Evolutionary conservation across 805 yeast genomes (phyloP).

Genomic region (Priceomyces fermenticarens): DNA sequence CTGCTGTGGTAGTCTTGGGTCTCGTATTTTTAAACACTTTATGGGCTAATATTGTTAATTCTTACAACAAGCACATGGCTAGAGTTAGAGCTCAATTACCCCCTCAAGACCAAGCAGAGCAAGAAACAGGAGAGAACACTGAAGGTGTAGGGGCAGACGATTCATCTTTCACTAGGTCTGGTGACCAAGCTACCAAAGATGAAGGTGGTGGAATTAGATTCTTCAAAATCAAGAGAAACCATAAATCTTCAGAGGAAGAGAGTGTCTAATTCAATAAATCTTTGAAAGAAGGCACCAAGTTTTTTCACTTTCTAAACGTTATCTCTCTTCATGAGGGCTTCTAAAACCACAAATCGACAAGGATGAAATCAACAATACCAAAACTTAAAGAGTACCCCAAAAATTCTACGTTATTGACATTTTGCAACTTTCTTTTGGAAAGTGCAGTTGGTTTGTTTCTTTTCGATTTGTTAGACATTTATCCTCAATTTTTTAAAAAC

Average conservation of each 20-base stretch:
- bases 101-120: slow-evolving; percentile 11
- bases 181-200: slow-evolving; percentile 23
- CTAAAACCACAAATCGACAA: no score
- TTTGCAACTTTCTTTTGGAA: no score
- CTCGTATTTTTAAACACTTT: slow-evolving; percentile 52
- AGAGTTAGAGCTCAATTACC: slow-evolving; percentile 25
- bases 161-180: slow-evolving; percentile 41
- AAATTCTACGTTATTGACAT: no score
- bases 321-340: no score
- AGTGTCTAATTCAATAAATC: slow-evolving; percentile 26
- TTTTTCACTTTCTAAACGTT: no score
- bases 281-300: no score
- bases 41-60: slow-evolving; percentile 45
- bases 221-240: slow-evolving; percentile 65
- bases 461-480: no score
- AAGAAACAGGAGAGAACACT: slow-evolving; percentile 6
- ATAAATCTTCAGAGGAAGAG: slow-evolving; percentile 42
- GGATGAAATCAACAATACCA: no score
- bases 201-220: slow-evolving; percentile 68
- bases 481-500: no score
- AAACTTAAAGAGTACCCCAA: no score
- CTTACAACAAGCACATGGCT: slow-evolving; percentile 50
- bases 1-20: slow-evolving; percentile 53
- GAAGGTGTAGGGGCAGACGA: slow-evolving; percentile 34
- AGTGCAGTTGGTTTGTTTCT: no score